phyloP scores from a whole-genome alignment of 2,329 filamentous ascomycete genomes.

The Tolypocladium inflatum region DNA sequence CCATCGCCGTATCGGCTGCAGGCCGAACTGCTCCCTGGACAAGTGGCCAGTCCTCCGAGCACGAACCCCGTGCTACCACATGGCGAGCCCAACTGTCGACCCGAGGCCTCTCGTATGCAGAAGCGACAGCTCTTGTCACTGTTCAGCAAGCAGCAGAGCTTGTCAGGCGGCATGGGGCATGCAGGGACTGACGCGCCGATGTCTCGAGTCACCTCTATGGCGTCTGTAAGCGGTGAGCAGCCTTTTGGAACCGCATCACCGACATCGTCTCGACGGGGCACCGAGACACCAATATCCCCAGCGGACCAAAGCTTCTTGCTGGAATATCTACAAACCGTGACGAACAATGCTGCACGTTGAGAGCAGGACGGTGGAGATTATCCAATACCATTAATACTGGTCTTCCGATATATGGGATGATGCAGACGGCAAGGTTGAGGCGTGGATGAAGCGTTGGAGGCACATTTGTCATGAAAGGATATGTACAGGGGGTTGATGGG shows the following conservation, averaged over 20 bases:
- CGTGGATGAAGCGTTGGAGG: not conserved
- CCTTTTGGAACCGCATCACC: constrained; percentile 4
- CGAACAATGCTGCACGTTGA: constrained; percentile 27
- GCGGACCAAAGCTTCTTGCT: constrained; percentile 69
- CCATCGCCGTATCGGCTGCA: constrained; percentile 10
- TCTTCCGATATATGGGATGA: not conserved
- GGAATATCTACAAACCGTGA: constrained; percentile 57
- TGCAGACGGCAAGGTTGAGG: not conserved
- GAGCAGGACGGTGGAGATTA: not conserved
- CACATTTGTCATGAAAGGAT: not conserved
- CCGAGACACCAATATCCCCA: constrained; percentile 50
- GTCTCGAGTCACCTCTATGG: constrained; percentile 34
- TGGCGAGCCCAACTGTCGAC: constrained; percentile 6
- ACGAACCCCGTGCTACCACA: not conserved
- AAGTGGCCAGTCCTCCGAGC: constrained; percentile 9
- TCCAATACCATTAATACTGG: too few species aligned
- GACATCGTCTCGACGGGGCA: constrained; percentile 31
- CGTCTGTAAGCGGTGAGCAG: constrained; percentile 26
- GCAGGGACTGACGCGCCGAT: constrained; percentile 9
- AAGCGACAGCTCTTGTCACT: constrained; percentile 45
- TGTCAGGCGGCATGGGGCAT: not conserved
- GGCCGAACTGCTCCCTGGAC: constrained; percentile 9
- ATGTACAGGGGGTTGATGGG: not conserved
- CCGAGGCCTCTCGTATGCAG: constrained; percentile 19
- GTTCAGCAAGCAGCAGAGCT: constrained; percentile 38